A percentile compares a stretch with the other conserved stretches of the same genome.
These are phyloP conservation scores for Hypoxylon sp. DNA, from an alignment of 2,329 filamentous ascomycete genomes.

Conservation along the genomic window DNA sequence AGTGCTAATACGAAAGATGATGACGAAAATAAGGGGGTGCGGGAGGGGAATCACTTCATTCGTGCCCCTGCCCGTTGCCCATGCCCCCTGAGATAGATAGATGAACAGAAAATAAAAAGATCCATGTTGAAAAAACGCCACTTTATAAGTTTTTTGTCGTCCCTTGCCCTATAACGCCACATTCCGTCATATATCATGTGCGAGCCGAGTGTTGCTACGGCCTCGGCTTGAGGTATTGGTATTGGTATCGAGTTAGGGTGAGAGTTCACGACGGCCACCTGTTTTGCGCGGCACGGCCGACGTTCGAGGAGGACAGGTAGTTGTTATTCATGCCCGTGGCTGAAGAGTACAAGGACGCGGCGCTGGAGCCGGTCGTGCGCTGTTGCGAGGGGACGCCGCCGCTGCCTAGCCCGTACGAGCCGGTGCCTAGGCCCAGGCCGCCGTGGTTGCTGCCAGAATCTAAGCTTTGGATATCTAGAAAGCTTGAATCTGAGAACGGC, in stretches of 20 bases:
- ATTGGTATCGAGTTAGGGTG: slow-evolving; percentile 22
- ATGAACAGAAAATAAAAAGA: slow-evolving; percentile 3
- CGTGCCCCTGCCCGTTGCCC: no score
- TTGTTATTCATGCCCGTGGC: slow-evolving; percentile 48
- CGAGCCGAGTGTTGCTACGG: slow-evolving; percentile 5
- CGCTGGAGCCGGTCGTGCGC: slow-evolving; percentile 48
- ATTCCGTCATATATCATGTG: slow-evolving; percentile 45
- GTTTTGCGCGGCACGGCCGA: slow-evolving; percentile 50
- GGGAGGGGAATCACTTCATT: no score
- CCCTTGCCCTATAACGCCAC: slow-evolving; percentile 41
- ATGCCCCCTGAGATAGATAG: no score
- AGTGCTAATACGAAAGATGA: neutral
- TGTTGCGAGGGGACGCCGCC: slow-evolving; percentile 49
- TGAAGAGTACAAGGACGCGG: slow-evolving; percentile 50
- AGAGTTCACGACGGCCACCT: slow-evolving; percentile 50
- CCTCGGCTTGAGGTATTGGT: neutral
- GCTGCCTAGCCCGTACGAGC: slow-evolving; percentile 49
- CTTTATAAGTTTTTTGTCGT: slow-evolving; percentile 41
- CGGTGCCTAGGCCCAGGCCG: slow-evolving; percentile 48
- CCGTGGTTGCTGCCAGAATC: slow-evolving; percentile 49
- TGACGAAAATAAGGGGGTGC: slow-evolving; percentile 18
- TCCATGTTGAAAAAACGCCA: slow-evolving; percentile 34
- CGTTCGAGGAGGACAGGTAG: slow-evolving; percentile 47
- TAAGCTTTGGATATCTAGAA: slow-evolving; percentile 52
- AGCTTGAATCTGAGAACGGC: slow-evolving; percentile 50